These are phyloP conservation scores for Podila clonocystis DNA, from an alignment of 192 early-diverging fungal genomes.

Conservation along the genomic window DNA sequence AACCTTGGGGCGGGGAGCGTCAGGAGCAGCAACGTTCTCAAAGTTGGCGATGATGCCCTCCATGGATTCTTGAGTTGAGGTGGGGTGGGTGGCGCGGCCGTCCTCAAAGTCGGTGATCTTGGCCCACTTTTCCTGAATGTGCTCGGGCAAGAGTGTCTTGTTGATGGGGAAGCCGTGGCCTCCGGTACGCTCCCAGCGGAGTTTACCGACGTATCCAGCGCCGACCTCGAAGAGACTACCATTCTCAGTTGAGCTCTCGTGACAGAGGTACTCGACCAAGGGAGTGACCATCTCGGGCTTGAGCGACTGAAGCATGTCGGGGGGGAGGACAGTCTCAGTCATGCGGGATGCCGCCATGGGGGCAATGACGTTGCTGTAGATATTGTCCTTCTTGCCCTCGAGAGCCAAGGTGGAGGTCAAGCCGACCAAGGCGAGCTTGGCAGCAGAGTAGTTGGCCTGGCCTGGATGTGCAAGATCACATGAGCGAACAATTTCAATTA, in stretches of 20 bases:
- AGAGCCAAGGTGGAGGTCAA: slow-evolving; percentile 91
- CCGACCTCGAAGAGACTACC: slow-evolving; percentile 96
- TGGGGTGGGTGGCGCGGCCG: slow-evolving; percentile 89
- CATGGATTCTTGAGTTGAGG: slow-evolving; percentile 77
- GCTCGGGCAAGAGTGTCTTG: slow-evolving; percentile 82
- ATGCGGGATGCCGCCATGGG: slow-evolving; percentile 97
- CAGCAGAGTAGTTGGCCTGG: slow-evolving; percentile 88
- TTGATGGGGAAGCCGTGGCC: slow-evolving; percentile 95
- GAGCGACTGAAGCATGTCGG: slow-evolving; percentile 93
- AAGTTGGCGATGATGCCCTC: slow-evolving; percentile 84
- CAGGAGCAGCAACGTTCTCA: slow-evolving; percentile 16
- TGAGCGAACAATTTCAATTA: neutral
- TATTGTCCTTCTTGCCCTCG: slow-evolving; percentile 92
- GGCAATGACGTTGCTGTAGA: slow-evolving; percentile 94
- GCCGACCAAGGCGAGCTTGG: slow-evolving; percentile 93
- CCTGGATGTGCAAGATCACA: neutral
- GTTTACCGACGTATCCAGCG: slow-evolving; percentile 89
- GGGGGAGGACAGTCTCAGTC: slow-evolving; percentile 97
- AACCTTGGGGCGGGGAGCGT: slow-evolving; percentile 27
- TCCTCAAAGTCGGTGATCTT: slow-evolving; percentile 78
- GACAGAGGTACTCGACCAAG: slow-evolving; percentile 89
- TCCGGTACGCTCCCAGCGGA: slow-evolving; percentile 89
- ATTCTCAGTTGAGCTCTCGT: slow-evolving; percentile 79
- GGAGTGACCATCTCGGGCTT: slow-evolving; percentile 98
- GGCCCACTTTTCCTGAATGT: slow-evolving; percentile 79